Percentiles rank a stretch among this genome's conserved stretches.
Evolutionary conservation across 108 stramenopile genomes (phyloP).

Genomic region (Mayamaea pseudoterrestris): DNA sequence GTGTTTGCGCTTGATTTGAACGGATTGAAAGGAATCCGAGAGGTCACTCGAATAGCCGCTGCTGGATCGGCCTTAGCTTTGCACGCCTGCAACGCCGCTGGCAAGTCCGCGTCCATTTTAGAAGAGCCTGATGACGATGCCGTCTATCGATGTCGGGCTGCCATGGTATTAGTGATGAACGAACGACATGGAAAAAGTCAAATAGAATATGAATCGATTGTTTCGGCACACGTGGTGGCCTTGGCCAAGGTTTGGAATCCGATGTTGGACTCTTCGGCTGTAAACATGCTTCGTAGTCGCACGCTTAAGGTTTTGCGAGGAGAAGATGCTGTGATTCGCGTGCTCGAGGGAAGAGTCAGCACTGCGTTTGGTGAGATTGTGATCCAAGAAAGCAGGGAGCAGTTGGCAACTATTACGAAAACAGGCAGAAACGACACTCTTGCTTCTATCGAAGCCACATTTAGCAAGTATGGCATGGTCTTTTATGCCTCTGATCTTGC

Average conservation of each 20-base stretch:
- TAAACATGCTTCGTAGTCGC: constrained; percentile 6
- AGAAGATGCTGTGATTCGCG: neutral
- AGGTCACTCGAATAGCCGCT: constrained; percentile 31
- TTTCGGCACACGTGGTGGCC: constrained; percentile 17
- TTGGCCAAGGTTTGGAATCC: constrained; percentile 14
- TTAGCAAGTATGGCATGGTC: constrained; percentile 13
- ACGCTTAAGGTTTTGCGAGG: constrained; percentile 5
- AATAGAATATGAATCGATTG: constrained; percentile 13
- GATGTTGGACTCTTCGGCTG: neutral
- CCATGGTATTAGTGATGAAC: constrained; percentile 10
- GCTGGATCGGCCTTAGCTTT: constrained; percentile 47
- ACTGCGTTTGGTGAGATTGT: neutral
- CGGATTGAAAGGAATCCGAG: constrained; percentile 21
- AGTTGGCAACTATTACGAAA: constrained; percentile 25
- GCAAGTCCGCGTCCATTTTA: neutral
- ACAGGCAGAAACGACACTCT: neutral
- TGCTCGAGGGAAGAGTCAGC: neutral
- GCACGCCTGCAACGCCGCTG: constrained; percentile 29
- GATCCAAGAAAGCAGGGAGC: constrained; percentile 10
- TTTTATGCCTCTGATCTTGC: constrained; percentile 21
- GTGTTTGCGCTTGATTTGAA: constrained; percentile 29
- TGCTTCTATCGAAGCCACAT: neutral
- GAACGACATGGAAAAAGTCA: neutral
- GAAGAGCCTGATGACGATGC: neutral
- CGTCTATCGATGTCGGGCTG: neutral